Evolutionary conservation across 1,284 basidiomycete species (phyloP).

Genomic region (Earliella scabrosa): DNA sequence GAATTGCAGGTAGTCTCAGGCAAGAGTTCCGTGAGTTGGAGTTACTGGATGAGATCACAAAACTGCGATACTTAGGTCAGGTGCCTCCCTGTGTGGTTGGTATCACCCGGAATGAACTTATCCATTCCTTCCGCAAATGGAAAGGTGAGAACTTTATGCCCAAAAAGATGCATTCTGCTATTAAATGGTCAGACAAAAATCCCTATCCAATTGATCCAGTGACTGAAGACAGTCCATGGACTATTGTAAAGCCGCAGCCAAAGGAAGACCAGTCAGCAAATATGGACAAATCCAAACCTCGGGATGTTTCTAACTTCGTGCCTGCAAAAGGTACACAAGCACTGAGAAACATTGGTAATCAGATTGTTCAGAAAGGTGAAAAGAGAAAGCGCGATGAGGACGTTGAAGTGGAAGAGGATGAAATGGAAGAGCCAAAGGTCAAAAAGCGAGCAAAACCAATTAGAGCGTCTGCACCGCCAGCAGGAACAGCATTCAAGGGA

Average conservation of each 20-base stretch:
- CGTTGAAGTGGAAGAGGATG: not conserved
- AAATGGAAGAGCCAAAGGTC: not conserved
- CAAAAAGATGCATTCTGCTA: not conserved
- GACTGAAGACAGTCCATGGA: no score
- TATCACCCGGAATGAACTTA: not conserved
- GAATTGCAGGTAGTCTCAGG: no score
- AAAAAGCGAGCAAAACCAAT: not conserved
- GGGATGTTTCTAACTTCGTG: not conserved
- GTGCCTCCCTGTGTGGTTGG: not conserved
- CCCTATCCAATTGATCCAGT: not conserved
- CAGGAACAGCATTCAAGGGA: not conserved
- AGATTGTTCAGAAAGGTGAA: not conserved
- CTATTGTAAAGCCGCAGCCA: not conserved
- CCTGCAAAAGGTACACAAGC: not conserved
- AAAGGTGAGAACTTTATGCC: no score
- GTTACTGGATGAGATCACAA: slow-evolving; percentile 35
- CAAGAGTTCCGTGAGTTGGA: slow-evolving; percentile 39
- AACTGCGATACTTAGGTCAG: not conserved
- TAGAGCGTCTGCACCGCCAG: not conserved
- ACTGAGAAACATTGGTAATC: not conserved
- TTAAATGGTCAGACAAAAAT: not conserved
- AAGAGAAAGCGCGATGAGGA: no score
- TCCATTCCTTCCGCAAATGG: no score
- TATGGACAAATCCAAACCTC: not conserved
- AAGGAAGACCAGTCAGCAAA: not conserved